Percentiles rank a stretch among this genome's conserved stretches.
Evolutionary conservation across 2,329 filamentous ascomycete genomes (phyloP).

Genomic region (Xenoacremonium recifei): DNA sequence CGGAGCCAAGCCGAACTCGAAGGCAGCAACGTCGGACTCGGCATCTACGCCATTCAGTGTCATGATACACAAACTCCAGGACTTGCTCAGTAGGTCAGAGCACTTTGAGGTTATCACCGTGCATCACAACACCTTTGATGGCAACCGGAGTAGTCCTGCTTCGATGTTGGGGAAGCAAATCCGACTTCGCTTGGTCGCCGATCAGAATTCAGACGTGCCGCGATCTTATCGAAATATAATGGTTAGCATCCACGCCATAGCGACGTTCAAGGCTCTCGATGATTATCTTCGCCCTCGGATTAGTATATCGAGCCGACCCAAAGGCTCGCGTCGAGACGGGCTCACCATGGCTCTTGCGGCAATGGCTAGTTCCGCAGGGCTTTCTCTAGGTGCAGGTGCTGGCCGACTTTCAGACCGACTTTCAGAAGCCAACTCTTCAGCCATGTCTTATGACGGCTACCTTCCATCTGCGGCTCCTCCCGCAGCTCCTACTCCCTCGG

Average conservation of each 20-base stretch:
- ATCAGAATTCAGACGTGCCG: conserved; percentile 88
- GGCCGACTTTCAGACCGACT: conserved; percentile 46
- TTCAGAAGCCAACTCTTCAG: no score
- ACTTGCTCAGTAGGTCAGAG: conserved; percentile 92
- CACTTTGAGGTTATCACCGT: conserved; percentile 98
- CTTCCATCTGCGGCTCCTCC: conserved; percentile 38
- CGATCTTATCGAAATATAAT: conserved; percentile 88
- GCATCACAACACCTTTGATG: conserved; percentile 87
- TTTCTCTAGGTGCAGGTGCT: conserved; percentile 52
- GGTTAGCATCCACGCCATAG: conserved; percentile 97
- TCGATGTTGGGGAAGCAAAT: conserved; percentile 98
- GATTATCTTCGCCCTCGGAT: conserved; percentile 94
- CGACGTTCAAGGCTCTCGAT: conserved; percentile 94
- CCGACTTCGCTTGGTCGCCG: conserved; percentile 81
- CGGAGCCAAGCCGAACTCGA: conserved; percentile 62
- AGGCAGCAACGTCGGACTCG: conserved; percentile 64
- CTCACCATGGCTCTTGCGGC: conserved; percentile 70
- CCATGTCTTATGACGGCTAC: conserved; percentile 34
- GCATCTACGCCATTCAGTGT: conserved; percentile 85
- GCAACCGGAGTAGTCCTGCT: conserved; percentile 83
- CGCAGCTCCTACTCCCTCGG: conserved; percentile 38
- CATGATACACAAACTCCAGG: conserved; percentile 90
- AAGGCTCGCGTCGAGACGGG: conserved; percentile 60
- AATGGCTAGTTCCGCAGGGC: conserved; percentile 69
- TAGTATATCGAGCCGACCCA: conserved; percentile 68